Base-by-base conservation (phyloP, 169 alveolate species). In the Cardiosporidium cionae region DNA sequence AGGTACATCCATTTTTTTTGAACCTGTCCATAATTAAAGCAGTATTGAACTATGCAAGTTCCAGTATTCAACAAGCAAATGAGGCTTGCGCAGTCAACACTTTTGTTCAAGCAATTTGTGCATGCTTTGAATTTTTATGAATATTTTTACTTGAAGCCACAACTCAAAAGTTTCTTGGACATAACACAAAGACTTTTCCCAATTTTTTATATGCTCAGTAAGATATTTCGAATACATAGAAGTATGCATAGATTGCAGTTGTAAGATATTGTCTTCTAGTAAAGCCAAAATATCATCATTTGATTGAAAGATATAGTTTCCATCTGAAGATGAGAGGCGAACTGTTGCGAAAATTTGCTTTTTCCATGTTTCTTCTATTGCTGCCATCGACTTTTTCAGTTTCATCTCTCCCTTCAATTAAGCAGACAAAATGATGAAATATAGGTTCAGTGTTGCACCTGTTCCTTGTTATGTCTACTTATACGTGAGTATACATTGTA, bases 1-100 rank as follows among this genome's bases (percentile, higher is more conserved):
- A 95, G 84, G 83, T 95, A 93, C 87, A 90, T 88, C 97, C 97
- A 93, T 81, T 91, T 90, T 72, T 94, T 74, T 44, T 84, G 88
- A 9, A 81, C 88, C 75, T 67, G 53, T 6, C 28, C 6, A 27
- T n/a, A 34, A 44, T 32, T 32, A 1, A 63, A 22, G 32, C 32
- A 32, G 27, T 31, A 16, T 65, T 27, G 0, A 68, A 6, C 6
- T 23, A 5, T n/a, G 7, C 0, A 31, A 28, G 62, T 23, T 65
- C 54, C 0, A 1, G 27, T 53, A 23, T 6, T 1, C 32, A 29
- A 34, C 37, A 3, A 68, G 7, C 9, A 4, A 44, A 69, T 68
- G 28, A 1, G 0, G 16, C 22, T 31, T n/a, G 7, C n/a, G 2
- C 2, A 71, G 29, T 23, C 54, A 16, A 0, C n/a, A 1, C 32